Evolutionary conservation across 805 yeast genomes (phyloP), one percentile per base, ranked within the genome.

Genomic region (Cyberlindnera misumaiensis): DNA sequence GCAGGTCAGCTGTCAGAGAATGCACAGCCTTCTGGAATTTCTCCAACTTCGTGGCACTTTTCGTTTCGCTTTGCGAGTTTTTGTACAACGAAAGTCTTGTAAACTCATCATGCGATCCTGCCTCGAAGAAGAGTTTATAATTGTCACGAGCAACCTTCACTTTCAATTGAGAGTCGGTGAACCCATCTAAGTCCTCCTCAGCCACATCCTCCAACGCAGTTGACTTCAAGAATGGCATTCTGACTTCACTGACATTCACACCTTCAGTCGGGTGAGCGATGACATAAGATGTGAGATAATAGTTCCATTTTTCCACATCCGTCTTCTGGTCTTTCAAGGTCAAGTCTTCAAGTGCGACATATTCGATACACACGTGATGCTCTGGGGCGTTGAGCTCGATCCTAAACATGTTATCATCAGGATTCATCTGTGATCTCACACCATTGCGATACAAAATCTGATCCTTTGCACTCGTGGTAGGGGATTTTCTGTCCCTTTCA

Each of bases 191-290:
- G 26, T 62, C 70, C 44, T 63, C 65, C 13, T 75, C 82, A 38
- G 70, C 76, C 32, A 34, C 42, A 67, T 79, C 48, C 11, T 51
- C 55, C n/a, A 48, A 14, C 3, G 46, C 48, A 10, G 75, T 71
- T 4, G 73, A 58, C 49, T 77, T 81, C 47, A 85, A 65, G 60
- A 90, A 83, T 18, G 97, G 97, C 60, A 86, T 68, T 45, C 74
- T 73, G 39, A 93, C 73, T 48, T 77, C 78, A 31, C 83, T 78
- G 14, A 85, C 76, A 13, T 87, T 80, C 13, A 93, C 83, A 24
- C 97, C 97, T 60, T 93, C 99, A 3, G 99, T 93, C 28, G 98
- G 97, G 53, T 87, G 95, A 3, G 95, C 83, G 84, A 93, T 83
- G 31, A 89, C 75, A 59, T 83, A 93, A 31, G 95, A 84, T 0